Conservation (phyloP, 371 early-diverging fungal species). For the Coemansia sp. region DNA sequence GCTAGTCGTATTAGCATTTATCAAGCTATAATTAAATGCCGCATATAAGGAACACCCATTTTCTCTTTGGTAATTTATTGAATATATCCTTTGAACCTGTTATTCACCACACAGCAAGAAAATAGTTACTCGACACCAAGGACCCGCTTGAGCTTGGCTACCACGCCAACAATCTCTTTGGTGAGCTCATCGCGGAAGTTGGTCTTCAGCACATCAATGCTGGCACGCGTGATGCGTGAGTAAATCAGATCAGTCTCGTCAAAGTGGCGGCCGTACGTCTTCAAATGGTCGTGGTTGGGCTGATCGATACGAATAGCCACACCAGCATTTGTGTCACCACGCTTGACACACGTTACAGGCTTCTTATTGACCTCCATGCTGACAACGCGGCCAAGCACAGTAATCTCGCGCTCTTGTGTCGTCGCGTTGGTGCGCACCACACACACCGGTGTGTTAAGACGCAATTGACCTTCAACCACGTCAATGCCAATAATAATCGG, state of each 20-base stretch:
- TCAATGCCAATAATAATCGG: slow-evolving; percentile 99
- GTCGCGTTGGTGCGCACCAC: slow-evolving; percentile 82
- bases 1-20: too few species aligned
- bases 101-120: too few species aligned
- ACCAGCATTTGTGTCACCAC: slow-evolving; percentile 82
- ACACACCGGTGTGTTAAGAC: slow-evolving; percentile 94
- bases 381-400: slow-evolving; percentile 89
- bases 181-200: slow-evolving; percentile 93
- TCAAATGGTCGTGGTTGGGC: slow-evolving; percentile 75
- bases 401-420: slow-evolving; percentile 68
- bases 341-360: slow-evolving; percentile 76
- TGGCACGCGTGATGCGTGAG: slow-evolving; percentile 81
- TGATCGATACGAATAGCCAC: slow-evolving; percentile 98
- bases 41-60: too few species aligned
- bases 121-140: slow-evolving; percentile 41
- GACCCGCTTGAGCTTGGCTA: slow-evolving; percentile 78
- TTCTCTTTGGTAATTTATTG: too few species aligned
- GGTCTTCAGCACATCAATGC: slow-evolving; percentile 95
- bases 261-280: slow-evolving; percentile 96
- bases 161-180: slow-evolving; percentile 91
- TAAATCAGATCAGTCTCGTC: slow-evolving; percentile 82
- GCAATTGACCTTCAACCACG: slow-evolving; percentile 91
- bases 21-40: too few species aligned
- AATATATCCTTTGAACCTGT: too few species aligned
- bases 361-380: slow-evolving; percentile 98